Evolutionary conservation across 2,329 filamentous ascomycete species (phyloP).

Genomic region (Clarireedia sp.): DNA sequence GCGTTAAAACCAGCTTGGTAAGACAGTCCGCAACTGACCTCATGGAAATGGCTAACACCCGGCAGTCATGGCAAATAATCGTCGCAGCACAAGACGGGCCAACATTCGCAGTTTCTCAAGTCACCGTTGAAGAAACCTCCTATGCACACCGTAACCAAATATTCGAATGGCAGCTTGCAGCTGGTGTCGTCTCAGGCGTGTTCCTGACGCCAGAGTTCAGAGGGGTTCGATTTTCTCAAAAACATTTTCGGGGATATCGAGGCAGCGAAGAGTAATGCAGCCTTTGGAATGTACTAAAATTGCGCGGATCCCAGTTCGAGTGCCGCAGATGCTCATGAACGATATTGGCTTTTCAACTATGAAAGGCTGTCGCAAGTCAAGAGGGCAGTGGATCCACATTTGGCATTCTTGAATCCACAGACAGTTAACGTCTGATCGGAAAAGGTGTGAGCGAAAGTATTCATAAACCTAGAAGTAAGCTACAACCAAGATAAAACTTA

Average conservation of each 20-base stretch:
- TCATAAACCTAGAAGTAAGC: too few species aligned
- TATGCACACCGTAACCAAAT: not conserved
- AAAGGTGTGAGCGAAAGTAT: too few species aligned
- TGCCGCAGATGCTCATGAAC: conserved; percentile 8
- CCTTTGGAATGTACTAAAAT: conserved; percentile 17
- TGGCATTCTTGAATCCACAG: conserved; percentile 16
- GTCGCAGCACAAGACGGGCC: not conserved
- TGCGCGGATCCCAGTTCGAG: conserved; percentile 16
- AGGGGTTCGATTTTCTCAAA: not conserved
- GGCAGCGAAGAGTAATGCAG: not conserved
- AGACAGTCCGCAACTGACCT: not conserved
- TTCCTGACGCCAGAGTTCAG: not conserved
- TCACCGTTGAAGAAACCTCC: not conserved
- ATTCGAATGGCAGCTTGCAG: not conserved
- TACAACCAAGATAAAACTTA: too few species aligned
- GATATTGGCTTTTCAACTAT: conserved; percentile 15
- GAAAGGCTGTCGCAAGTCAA: conserved; percentile 11
- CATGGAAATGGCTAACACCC: not conserved
- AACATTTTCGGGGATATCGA: not conserved
- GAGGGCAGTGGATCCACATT: conserved; percentile 10
- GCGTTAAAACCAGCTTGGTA: not conserved
- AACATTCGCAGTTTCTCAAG: not conserved
- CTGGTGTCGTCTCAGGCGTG: not conserved
- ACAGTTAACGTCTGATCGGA: not conserved
- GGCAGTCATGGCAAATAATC: not conserved